phyloP scores from a whole-genome alignment of 805 yeast genomes.

The Isabelozyma gotoi region DNA sequence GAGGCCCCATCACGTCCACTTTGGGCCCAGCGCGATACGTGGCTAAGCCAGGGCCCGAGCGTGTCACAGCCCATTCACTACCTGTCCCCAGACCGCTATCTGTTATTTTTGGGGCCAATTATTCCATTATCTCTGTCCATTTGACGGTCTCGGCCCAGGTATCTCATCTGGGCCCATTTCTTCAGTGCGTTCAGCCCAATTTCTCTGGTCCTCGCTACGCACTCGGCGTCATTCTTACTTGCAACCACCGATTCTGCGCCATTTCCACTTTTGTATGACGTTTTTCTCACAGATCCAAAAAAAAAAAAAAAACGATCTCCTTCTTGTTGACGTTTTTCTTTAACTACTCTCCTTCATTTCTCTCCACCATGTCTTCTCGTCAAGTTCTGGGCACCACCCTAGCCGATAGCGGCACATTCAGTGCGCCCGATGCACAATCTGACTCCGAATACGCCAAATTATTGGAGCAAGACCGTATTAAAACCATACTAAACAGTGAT shows the following conservation, averaged over 20 bases:
- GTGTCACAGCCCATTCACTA: background rate
- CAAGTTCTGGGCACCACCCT: background rate
- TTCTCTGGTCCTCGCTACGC: no score
- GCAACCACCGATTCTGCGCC: background rate
- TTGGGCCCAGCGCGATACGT: background rate
- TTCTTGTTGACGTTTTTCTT: background rate
- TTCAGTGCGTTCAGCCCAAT: no score
- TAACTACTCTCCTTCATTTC: background rate
- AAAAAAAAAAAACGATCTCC: background rate
- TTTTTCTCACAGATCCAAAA: background rate
- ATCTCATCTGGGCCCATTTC: no score
- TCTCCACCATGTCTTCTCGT: background rate
- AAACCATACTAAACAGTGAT: conserved; percentile 61
- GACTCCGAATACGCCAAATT: conserved; percentile 17
- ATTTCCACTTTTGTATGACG: background rate
- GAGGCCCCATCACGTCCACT: background rate
- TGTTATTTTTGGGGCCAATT: no score
- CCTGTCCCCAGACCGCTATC: no score
- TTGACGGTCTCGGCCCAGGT: no score
- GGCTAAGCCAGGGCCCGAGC: no score
- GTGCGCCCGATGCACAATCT: background rate
- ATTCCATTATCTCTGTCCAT: no score
- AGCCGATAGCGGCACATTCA: background rate
- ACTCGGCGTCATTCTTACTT: no score
- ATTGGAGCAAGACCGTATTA: conserved; percentile 52